Percentiles rank a stretch among this genome's conserved stretches.
Conservation (phyloP, 441 rosid genomes). For the Arabidopsis hybrid region DNA sequence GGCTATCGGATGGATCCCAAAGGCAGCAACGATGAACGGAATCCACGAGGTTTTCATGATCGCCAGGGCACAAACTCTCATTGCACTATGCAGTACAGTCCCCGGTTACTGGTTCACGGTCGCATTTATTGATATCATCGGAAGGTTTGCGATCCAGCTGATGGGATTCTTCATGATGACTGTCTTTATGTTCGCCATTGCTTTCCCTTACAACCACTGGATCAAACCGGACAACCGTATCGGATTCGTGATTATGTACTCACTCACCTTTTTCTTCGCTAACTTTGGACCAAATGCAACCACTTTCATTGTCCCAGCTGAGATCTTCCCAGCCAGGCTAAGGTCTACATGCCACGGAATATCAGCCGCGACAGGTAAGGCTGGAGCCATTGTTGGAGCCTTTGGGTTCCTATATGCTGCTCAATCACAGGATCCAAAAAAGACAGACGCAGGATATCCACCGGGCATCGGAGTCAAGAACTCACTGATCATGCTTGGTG, state of each 20-base stretch:
- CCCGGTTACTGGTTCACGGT: constrained; percentile 68
- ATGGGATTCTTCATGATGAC: constrained; percentile 69
- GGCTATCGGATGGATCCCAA: neutral
- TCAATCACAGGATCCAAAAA: constrained; percentile 45
- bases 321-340: constrained; percentile 56
- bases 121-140: constrained; percentile 38
- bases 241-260: constrained; percentile 53
- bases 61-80: constrained; percentile 33
- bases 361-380: constrained; percentile 61
- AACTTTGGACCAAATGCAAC: constrained; percentile 70
- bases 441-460: constrained; percentile 49
- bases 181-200: constrained; percentile 62
- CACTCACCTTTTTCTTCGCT: constrained; percentile 61
- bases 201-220: constrained; percentile 52
- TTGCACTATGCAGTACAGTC: constrained; percentile 50
- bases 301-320: constrained; percentile 63
- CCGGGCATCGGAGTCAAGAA: constrained; percentile 54
- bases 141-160: constrained; percentile 59
- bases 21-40: neutral
- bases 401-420: constrained; percentile 62
- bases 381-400: constrained; percentile 64
- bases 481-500: constrained; percentile 50
- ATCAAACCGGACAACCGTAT: constrained; percentile 37
- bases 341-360: constrained; percentile 64
- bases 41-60: neutral